Evolutionary conservation across 1,139 yeast species (phyloP).

Genomic region (Suhomyces panamericanus): DNA sequence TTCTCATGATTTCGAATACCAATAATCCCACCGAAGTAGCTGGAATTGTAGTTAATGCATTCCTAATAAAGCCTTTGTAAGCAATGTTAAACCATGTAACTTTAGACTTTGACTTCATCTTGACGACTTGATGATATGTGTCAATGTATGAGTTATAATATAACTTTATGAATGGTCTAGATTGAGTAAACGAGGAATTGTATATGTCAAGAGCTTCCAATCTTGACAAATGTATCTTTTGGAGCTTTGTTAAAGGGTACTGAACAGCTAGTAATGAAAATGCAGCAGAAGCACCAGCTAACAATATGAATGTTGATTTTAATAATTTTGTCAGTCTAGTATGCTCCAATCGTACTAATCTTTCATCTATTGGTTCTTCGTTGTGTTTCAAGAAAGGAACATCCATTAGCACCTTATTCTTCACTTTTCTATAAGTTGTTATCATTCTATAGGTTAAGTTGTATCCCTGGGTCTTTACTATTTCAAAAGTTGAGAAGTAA

Average conservation of each 20-base stretch:
- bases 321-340: slow-evolving; percentile 50
- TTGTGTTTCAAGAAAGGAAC: slow-evolving; percentile 24
- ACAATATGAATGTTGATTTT: slow-evolving; percentile 67
- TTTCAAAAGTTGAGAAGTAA: slow-evolving; percentile 82
- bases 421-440: slow-evolving; percentile 50
- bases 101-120: slow-evolving; percentile 55
- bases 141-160: slow-evolving; percentile 73
- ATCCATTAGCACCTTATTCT: slow-evolving; percentile 23
- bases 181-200: slow-evolving; percentile 38
- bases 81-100: slow-evolving; percentile 64
- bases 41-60: slow-evolving; percentile 77
- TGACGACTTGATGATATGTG: slow-evolving; percentile 60
- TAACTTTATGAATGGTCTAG: slow-evolving; percentile 45
- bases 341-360: slow-evolving; percentile 33
- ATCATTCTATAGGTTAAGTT: slow-evolving; percentile 59
- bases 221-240: slow-evolving; percentile 74
- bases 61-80: slow-evolving; percentile 74
- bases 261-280: slow-evolving; percentile 73
- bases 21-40: slow-evolving; percentile 84
- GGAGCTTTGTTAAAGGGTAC: slow-evolving; percentile 79
- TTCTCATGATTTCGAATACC: slow-evolving; percentile 80
- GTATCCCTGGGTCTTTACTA: slow-evolving; percentile 70
- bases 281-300: slow-evolving; percentile 93
- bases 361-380: slow-evolving; percentile 30
- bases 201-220: slow-evolving; percentile 77